Evolutionary conservation across 1,284 basidiomycete species (phyloP).

Genomic region (Mixia osmundae): DNA sequence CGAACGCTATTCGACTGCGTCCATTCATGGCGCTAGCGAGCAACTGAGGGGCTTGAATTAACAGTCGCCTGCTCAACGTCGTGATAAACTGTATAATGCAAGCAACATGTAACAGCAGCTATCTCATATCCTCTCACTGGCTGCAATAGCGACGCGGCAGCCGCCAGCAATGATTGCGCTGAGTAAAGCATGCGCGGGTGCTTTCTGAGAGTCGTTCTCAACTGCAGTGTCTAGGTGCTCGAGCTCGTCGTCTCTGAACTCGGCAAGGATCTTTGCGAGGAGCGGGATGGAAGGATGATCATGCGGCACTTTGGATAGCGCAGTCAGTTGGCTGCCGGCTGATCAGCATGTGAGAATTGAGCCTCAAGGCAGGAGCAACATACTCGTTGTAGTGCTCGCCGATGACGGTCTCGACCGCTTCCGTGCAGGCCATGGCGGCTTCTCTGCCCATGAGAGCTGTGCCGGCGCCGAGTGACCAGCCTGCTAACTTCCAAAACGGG

Average conservation of each 20-base stretch:
- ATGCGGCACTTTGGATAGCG: no score
- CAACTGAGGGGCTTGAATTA: no score
- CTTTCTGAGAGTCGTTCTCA: slow-evolving; percentile 65
- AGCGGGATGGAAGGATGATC: slow-evolving; percentile 49
- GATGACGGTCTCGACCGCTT: slow-evolving; percentile 91
- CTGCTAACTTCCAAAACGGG: slow-evolving; percentile 61
- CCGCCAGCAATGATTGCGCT: slow-evolving; percentile 63
- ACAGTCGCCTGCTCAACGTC: no score
- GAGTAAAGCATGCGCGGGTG: slow-evolving; percentile 72
- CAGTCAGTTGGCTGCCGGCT: slow-evolving; percentile 40
- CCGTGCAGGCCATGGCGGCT: slow-evolving; percentile 93
- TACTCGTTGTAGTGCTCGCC: slow-evolving; percentile 97
- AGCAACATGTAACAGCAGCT: slow-evolving; percentile 9
- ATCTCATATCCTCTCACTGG: slow-evolving; percentile 58
- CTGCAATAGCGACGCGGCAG: slow-evolving; percentile 68
- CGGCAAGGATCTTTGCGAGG: slow-evolving; percentile 46
- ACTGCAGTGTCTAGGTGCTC: slow-evolving; percentile 85
- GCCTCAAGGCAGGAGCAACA: slow-evolving; percentile 18
- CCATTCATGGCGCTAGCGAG: no score
- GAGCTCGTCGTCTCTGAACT: slow-evolving; percentile 84
- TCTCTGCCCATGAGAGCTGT: slow-evolving; percentile 77
- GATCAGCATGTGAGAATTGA: not conserved
- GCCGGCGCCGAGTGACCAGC: slow-evolving; percentile 56
- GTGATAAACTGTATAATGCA: no score
- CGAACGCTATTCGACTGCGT: slow-evolving; percentile 24